A percentile compares a stretch with the other conserved stretches of the same genome.
Evolutionary conservation across 1,284 basidiomycete genomes (phyloP).

Genomic region (Ganoderma multipileum): DNA sequence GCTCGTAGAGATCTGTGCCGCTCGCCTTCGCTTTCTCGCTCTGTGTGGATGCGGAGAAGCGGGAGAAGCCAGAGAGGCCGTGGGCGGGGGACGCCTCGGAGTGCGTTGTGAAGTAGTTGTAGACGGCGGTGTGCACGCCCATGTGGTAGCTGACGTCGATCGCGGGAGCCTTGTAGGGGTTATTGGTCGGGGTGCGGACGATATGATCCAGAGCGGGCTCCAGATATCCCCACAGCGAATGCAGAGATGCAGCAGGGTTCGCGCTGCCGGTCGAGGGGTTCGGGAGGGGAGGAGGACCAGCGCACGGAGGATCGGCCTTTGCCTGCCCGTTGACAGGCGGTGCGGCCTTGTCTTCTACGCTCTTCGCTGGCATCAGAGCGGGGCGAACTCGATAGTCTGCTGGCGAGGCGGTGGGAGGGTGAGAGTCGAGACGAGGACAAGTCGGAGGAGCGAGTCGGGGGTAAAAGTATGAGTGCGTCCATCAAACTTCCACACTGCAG

Average conservation of each 20-base stretch:
- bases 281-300: constrained; percentile 36
- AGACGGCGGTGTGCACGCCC: constrained; percentile 78
- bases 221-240: constrained; percentile 75
- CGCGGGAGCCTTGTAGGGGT: constrained; percentile 63
- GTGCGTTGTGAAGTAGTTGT: constrained; percentile 79
- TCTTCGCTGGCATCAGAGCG: constrained; percentile 26
- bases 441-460: constrained; percentile 4
- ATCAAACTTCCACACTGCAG: constrained; percentile 28
- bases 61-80: constrained; percentile 33
- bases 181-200: constrained; percentile 68
- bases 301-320: constrained; percentile 14
- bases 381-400: constrained; percentile 9
- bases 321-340: constrained; percentile 19
- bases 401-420: constrained; percentile 11
- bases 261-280: constrained; percentile 62
- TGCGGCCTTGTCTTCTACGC: constrained; percentile 12
- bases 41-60: constrained; percentile 22
- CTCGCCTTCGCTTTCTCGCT: constrained; percentile 43
- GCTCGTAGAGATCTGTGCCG: constrained; percentile 74
- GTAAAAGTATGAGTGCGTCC: constrained; percentile 28
- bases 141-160: constrained; percentile 77
- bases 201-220: constrained; percentile 79
- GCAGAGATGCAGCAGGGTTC: constrained; percentile 73
- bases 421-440: neutral
- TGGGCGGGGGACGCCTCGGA: constrained; percentile 48